A percentile compares a stretch with the other conserved stretches of the same genome.
Evolutionary conservation across 192 early-diverging fungal species (phyloP).

Genomic region (Ramicandelaber brevisporus): DNA sequence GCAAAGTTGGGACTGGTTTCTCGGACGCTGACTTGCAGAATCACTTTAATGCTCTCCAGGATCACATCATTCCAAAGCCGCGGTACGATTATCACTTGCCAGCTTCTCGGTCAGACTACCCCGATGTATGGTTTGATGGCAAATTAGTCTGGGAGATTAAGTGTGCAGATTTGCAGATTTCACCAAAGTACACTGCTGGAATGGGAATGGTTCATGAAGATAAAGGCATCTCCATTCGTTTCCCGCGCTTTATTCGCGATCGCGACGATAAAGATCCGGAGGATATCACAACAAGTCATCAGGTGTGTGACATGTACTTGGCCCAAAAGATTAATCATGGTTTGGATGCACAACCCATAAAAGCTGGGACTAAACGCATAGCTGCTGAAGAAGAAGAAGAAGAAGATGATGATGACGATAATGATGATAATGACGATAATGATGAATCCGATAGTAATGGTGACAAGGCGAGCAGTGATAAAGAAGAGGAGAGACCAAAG

Average conservation of each 20-base stretch:
- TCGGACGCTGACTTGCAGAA: constrained; percentile 61
- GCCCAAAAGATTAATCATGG: constrained; percentile 21
- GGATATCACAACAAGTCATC: constrained; percentile 70
- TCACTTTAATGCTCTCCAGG: constrained; percentile 43
- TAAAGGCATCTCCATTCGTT: constrained; percentile 91
- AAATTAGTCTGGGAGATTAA: constrained; percentile 87
- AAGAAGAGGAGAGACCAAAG: too few relatives aligned
- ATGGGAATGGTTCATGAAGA: constrained; percentile 48
- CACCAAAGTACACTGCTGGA: constrained; percentile 80
- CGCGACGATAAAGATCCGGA: constrained; percentile 90
- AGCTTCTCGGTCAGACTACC: too few relatives aligned
- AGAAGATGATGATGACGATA: too few relatives aligned
- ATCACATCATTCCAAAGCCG: constrained; percentile 49
- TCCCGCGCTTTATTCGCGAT: constrained; percentile 86
- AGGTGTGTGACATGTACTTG: constrained; percentile 38
- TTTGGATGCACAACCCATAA: too few relatives aligned
- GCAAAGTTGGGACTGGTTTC: constrained; percentile 97
- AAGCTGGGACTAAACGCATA: too few relatives aligned
- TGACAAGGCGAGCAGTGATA: too few relatives aligned
- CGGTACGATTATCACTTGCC: too few relatives aligned
- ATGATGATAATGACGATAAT: too few relatives aligned
- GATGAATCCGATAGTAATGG: too few relatives aligned
- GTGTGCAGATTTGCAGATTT: constrained; percentile 88
- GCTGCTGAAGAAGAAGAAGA: too few relatives aligned
- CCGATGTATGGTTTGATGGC: constrained; percentile 95